Conservation (phyloP, 208 protist species). For the Crithidia bombi region DNA sequence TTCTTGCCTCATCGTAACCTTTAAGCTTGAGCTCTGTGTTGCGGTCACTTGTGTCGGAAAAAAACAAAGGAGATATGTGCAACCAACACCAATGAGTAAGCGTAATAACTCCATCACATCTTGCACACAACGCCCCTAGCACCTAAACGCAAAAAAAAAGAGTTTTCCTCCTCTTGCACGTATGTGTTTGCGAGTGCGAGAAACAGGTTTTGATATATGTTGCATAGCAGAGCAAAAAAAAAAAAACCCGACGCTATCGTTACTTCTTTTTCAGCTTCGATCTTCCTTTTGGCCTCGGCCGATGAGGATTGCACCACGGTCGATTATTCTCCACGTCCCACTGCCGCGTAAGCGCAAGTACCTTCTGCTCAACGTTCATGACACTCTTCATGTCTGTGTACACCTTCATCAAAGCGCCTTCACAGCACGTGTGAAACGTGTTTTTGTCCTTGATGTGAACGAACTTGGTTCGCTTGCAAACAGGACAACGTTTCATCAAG, state of each 20-base stretch:
- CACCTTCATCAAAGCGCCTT: conserved; percentile 76
- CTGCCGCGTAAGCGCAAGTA: conserved; percentile 59
- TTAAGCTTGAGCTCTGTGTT: no score
- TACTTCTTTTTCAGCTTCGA: conserved; percentile 88
- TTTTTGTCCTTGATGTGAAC: conserved; percentile 55
- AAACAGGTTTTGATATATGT: neutral
- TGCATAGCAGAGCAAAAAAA: neutral
- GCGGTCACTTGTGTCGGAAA: no score
- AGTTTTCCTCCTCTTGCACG: neutral
- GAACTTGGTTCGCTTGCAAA: conserved; percentile 81
- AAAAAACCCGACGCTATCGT: neutral
- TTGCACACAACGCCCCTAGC: no score
- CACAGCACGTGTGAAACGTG: conserved; percentile 88
- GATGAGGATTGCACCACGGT: conserved; percentile 81
- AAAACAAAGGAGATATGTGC: no score
- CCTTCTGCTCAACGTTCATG: conserved; percentile 77
- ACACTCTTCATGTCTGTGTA: conserved; percentile 80
- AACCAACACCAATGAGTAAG: no score
- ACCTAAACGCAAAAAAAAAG: conserved; percentile 3
- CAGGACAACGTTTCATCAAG: conserved; percentile 75
- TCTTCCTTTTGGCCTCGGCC: conserved; percentile 82
- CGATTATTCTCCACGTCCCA: conserved; percentile 86
- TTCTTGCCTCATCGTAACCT: no score
- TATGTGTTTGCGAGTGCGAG: neutral
- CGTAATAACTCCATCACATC: no score